phyloP scores from a whole-genome alignment of 2,329 filamentous ascomycete species.

The Phaeosphaeria sp. region DNA sequence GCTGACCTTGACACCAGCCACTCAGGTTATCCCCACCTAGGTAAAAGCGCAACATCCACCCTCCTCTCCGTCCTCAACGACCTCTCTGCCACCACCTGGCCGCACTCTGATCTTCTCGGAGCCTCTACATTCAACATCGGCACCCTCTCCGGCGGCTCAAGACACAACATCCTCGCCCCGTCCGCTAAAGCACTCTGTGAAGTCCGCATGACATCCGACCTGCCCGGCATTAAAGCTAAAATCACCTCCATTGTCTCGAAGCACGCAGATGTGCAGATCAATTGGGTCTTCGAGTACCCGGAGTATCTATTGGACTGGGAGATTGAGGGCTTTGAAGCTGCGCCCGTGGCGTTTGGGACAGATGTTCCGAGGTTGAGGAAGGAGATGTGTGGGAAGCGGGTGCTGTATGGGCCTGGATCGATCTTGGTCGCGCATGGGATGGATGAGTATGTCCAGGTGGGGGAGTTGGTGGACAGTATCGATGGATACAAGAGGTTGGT shows the following conservation, averaged over 20 bases:
- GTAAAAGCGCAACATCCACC: neutral
- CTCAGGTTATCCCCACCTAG: slow-evolving; percentile 1
- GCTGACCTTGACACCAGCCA: neutral
- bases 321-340: neutral
- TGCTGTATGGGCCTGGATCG: neutral
- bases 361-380: neutral
- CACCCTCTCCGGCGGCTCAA: neutral
- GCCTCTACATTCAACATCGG: slow-evolving; percentile 1
- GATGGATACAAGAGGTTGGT: slow-evolving; percentile 1
- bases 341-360: neutral
- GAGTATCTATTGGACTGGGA: neutral
- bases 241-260: neutral
- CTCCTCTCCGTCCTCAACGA: slow-evolving; percentile 3
- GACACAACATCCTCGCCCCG: slow-evolving; percentile 1
- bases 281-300: slow-evolving; percentile 1
- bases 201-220: neutral
- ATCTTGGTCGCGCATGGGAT: slow-evolving; percentile 1
- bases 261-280: neutral
- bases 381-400: neutral
- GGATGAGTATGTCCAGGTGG: neutral
- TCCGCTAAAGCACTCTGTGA: slow-evolving; percentile 2
- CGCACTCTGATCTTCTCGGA: neutral
- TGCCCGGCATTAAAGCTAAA: neutral
- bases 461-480: neutral
- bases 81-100: neutral